Base-by-base conservation (phyloP, 129 eudicot species). In the Arctium lappa region DNA sequence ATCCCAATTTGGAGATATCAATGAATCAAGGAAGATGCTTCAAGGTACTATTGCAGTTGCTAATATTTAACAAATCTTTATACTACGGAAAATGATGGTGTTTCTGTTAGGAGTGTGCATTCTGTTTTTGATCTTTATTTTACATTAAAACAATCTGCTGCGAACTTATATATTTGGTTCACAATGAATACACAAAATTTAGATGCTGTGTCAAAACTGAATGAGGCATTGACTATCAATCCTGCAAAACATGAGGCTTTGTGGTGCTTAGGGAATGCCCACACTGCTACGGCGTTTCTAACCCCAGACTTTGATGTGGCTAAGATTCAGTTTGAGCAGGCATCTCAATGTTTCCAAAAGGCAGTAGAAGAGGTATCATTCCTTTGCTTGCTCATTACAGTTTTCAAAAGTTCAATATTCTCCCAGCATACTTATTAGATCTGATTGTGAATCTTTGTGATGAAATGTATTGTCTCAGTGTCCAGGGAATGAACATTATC, bases 211-310 rank as follows among this genome's bases (percentile, higher is more conserved):
- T 75, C 82, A 8, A 91, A 83, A 85, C 68, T 91, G 76, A 85
- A 85, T 27, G 92, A 91, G 85, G 94, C 94, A 6, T 66, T 91
- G 76, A 16, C 68, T 38, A 85, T 91, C 78, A 76, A 87, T 83
- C 91, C 94, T 22, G 85, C 84, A 34, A 88, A 89, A 77, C 94
- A 87, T 13, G 94, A 91, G 76, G 86, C 92, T 37, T 50, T 88
- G 46, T 91, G 92, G 92, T 87, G 88, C 74, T 83, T 91, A 82
- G 94, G 90, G 38, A 89, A 89, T 78, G 94, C 92, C 48, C 78
- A 80, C 78, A 91, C 94, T 68, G 85, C 91, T 36, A 72, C 44
- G 8, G 94, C 90, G 1, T 88, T 91, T 82, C 79, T 91, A 75
- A 86, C 83, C 22, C 83, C 84, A 30, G 94, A 91, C 56, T 44